A percentile compares a stretch with the other conserved stretches of the same genome.
Evolutionary conservation across 129 eudicot species (phyloP).

Genomic region (Saposhnikovia divaricata): DNA sequence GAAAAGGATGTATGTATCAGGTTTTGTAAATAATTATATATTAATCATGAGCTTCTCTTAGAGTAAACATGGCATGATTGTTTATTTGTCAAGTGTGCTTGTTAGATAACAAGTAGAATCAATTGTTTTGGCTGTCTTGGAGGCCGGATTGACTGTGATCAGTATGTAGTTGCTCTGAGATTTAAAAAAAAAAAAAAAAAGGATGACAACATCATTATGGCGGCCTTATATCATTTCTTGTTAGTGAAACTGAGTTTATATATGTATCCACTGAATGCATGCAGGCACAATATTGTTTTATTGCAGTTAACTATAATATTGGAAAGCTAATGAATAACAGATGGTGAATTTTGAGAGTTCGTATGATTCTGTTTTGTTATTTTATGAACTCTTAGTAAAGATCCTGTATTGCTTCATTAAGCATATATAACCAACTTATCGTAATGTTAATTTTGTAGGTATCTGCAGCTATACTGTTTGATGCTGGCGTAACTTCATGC

Average conservation of each 20-base stretch:
- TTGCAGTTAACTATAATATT: neutral
- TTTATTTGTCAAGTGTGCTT: neutral
- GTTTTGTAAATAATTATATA: neutral
- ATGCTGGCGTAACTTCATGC: conserved; percentile 67
- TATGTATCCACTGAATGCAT: neutral
- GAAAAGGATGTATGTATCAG: neutral
- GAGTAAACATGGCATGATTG: neutral
- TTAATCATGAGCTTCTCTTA: neutral
- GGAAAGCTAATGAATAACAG: neutral
- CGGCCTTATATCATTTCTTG: neutral
- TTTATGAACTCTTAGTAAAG: neutral
- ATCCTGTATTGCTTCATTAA: neutral
- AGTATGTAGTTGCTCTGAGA: neutral
- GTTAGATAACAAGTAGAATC: neutral
- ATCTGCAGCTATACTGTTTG: conserved; percentile 63
- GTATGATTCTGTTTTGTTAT: neutral
- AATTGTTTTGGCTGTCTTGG: neutral
- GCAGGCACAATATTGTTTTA: neutral
- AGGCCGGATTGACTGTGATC: neutral
- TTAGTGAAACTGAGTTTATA: neutral
- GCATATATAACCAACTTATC: neutral
- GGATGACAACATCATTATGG: neutral
- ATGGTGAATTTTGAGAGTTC: neutral
- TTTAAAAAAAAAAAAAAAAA: too few relatives aligned
- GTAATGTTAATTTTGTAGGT: conserved; percentile 36